phyloP scores from a whole-genome alignment of 2,329 filamentous ascomycete species.

The Phaeosphaeria sp. region DNA sequence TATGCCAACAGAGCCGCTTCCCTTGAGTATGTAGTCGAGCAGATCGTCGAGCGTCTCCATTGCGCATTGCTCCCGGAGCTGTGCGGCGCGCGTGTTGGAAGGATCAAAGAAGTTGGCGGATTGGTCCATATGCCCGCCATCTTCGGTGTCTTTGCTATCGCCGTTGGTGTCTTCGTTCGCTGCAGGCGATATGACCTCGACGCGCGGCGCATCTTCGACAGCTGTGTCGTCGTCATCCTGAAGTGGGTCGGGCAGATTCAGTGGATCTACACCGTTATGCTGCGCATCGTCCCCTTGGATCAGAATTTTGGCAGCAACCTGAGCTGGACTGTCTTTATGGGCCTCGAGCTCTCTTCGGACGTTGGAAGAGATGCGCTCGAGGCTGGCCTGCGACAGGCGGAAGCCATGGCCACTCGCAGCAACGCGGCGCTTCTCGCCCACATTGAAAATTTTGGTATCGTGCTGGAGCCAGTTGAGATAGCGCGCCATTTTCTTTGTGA shows the following conservation, averaged over 20 bases:
- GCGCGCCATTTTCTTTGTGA: slow-evolving; percentile 95
- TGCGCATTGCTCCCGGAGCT: slow-evolving; percentile 88
- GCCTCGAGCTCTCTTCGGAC: slow-evolving; percentile 33
- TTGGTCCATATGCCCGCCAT: slow-evolving; percentile 72
- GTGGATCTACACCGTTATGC: slow-evolving; percentile 42
- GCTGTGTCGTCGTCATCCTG: slow-evolving; percentile 30
- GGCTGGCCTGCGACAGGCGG: slow-evolving; percentile 41
- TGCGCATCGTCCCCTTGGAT: slow-evolving; percentile 62
- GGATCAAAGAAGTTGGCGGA: slow-evolving; percentile 95
- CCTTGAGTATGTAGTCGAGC: slow-evolving; percentile 82
- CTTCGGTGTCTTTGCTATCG: slow-evolving; percentile 47
- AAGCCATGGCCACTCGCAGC: slow-evolving; percentile 68
- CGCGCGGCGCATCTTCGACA: slow-evolving; percentile 34
- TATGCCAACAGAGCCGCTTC: slow-evolving; percentile 89
- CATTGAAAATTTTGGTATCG: slow-evolving; percentile 95
- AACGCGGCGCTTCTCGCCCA: slow-evolving; percentile 86
- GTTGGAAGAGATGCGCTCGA: slow-evolving; percentile 35
- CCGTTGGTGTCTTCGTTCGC: slow-evolving; percentile 15
- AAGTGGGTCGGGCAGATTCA: slow-evolving; percentile 37
- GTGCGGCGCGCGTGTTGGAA: slow-evolving; percentile 79
- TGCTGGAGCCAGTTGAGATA: slow-evolving; percentile 98
- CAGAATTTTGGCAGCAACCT: slow-evolving; percentile 62
- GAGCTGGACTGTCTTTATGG: slow-evolving; percentile 36
- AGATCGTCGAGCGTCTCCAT: slow-evolving; percentile 92
- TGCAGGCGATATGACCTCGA: slow-evolving; percentile 46